Evolutionary conservation across 306 rosid species (phyloP).

Genomic region (Vigna angularis): DNA sequence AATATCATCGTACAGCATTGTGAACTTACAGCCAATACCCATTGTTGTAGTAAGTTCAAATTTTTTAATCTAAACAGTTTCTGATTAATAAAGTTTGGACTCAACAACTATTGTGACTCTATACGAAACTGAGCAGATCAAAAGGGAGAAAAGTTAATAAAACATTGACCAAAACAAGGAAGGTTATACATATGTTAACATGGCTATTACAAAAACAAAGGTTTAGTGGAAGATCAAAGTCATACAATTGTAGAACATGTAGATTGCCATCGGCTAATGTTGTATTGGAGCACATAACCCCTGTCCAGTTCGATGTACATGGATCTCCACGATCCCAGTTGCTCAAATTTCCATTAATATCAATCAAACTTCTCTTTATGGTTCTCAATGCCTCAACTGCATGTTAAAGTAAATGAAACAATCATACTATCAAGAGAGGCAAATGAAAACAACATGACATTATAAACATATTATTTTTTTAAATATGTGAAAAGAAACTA

Average conservation of each 20-base stretch:
- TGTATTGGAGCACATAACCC: slow-evolving; percentile 69
- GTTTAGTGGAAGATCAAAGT: slow-evolving; percentile 28
- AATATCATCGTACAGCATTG: slow-evolving; percentile 6
- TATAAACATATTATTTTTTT: background rate
- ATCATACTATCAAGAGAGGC: slow-evolving; percentile 21
- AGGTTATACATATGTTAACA: background rate
- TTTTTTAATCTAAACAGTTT: background rate
- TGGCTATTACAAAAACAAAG: background rate
- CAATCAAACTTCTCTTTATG: slow-evolving; percentile 66
- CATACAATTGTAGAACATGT: slow-evolving; percentile 75
- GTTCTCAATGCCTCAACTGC: slow-evolving; percentile 70
- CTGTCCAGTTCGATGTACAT: slow-evolving; percentile 74
- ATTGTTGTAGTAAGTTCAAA: background rate
- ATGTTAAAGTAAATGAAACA: slow-evolving; percentile 38
- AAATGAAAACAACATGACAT: slow-evolving; percentile 19
- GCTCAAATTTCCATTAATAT: slow-evolving; percentile 69
- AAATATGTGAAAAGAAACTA: too few relatives aligned
- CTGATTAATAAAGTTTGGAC: background rate
- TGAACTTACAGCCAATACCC: slow-evolving; percentile 4
- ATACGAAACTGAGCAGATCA: background rate
- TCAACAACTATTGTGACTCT: background rate
- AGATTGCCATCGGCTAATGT: slow-evolving; percentile 55
- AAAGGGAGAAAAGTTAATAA: slow-evolving; percentile 9
- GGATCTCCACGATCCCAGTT: slow-evolving; percentile 91
- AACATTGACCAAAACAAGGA: background rate